phyloP scores from a whole-genome alignment of 1,139 yeast genomes.

The Taphrina wiesneri region DNA sequence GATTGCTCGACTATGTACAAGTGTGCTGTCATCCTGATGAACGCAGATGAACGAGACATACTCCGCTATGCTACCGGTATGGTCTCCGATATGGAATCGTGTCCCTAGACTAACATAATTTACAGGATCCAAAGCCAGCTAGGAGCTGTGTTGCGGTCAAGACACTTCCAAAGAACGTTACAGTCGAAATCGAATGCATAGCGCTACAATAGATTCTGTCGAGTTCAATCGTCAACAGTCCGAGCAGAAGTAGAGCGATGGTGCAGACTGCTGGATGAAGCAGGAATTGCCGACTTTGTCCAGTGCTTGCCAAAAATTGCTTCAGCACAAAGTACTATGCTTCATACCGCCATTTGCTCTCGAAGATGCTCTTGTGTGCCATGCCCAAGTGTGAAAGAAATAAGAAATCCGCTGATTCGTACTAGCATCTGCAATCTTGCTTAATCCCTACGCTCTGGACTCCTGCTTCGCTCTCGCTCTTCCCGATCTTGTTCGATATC shows the following conservation, averaged over 20 bases:
- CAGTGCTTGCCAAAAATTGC: too few species aligned
- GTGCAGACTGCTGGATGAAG: not conserved
- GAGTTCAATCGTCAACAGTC: not conserved
- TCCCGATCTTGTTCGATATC: constrained; percentile 22
- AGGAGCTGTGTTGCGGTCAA: constrained; percentile 43
- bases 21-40: not conserved
- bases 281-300: too few species aligned
- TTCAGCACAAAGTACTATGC: too few species aligned
- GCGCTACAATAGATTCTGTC: constrained; percentile 39
- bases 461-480: constrained; percentile 38
- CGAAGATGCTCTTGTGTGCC: too few species aligned
- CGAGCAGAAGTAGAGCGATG: not conserved
- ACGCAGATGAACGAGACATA: constrained; percentile 65
- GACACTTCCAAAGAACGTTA: constrained; percentile 42
- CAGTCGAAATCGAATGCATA: constrained; percentile 42
- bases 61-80: constrained; percentile 42
- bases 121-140: constrained; percentile 61
- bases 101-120: not conserved
- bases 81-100: not conserved
- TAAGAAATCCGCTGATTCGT: too few species aligned
- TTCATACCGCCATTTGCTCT: too few species aligned
- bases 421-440: not conserved
- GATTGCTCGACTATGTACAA: not conserved
- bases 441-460: constrained; percentile 29
- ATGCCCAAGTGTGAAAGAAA: not conserved